Evolutionary conservation across 768 basidiomycete species (phyloP).

Genomic region (Serendipita vermifera): DNA sequence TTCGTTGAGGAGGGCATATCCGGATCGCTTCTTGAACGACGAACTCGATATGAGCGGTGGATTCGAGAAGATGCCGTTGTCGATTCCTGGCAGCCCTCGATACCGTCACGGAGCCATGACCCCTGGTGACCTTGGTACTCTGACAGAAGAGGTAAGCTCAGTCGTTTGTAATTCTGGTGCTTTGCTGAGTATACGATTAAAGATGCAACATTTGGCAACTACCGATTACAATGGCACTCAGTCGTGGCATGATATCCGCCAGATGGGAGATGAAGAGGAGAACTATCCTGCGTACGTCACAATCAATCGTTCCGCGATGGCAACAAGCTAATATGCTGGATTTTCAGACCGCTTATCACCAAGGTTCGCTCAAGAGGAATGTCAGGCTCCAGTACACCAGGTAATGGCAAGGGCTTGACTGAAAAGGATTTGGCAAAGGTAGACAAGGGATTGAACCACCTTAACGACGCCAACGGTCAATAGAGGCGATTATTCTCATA

Average conservation of each 20-base stretch:
- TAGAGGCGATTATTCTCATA: too few species aligned
- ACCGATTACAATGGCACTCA: constrained; percentile 69
- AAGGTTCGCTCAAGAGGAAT: constrained; percentile 71
- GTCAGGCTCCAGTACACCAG: constrained; percentile 71
- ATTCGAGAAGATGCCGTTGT: constrained; percentile 55
- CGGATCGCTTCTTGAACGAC: constrained; percentile 73
- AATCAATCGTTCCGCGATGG: constrained; percentile 16
- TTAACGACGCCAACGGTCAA: too few species aligned
- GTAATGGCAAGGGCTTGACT: constrained; percentile 63
- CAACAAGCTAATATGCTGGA: constrained; percentile 7
- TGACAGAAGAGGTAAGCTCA: constrained; percentile 61
- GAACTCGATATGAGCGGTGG: constrained; percentile 46
- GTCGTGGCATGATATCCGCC: constrained; percentile 36
- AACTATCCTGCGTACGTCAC: constrained; percentile 70
- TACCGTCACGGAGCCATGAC: constrained; percentile 72
- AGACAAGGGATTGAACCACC: constrained; percentile 28
- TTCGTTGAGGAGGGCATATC: constrained; percentile 85
- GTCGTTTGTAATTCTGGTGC: constrained; percentile 7
- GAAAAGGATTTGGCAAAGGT: constrained; percentile 80
- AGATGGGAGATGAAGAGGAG: constrained; percentile 73
- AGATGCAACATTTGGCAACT: constrained; percentile 82
- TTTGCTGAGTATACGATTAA: constrained; percentile 15
- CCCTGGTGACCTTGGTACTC: constrained; percentile 83
- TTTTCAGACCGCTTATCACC: constrained; percentile 66
- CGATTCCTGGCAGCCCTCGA: constrained; percentile 79